Conservation (phyloP, 2,329 filamentous ascomycete species). For the Drechslerella coelobrocha region DNA sequence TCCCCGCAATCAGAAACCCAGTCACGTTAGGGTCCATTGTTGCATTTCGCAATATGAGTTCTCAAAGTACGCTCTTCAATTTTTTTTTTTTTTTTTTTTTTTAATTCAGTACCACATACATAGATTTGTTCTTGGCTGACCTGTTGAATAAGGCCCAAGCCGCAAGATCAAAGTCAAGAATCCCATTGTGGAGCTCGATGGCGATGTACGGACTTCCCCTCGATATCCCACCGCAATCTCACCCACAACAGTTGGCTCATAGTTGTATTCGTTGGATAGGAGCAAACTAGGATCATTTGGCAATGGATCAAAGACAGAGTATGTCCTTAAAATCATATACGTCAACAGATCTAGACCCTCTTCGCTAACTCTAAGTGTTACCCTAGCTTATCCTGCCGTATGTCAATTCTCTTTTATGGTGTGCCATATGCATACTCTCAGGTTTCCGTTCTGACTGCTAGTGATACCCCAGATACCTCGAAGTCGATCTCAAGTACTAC, state of each 20-base stretch:
- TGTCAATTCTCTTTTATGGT: conserved; percentile 53
- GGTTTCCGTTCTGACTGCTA: too few species aligned
- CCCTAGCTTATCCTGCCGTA: conserved; percentile 80
- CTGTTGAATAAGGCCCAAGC: conserved; percentile 9
- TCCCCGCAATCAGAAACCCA: conserved; percentile 19
- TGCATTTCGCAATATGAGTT: conserved; percentile 36
- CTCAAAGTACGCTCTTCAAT: conserved; percentile 23
- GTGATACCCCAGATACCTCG: conserved; percentile 70
- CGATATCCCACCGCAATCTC: conserved; percentile 20
- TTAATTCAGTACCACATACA: neutral
- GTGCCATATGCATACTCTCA: conserved; percentile 10
- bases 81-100: conserved; percentile 7
- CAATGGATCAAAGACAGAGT: conserved; percentile 96
- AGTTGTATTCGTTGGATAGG: conserved; percentile 55
- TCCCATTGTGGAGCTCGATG: conserved; percentile 96
- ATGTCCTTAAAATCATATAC: conserved; percentile 53
- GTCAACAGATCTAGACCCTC: conserved; percentile 9
- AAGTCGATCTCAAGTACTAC: conserved; percentile 98
- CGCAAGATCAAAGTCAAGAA: conserved; percentile 99
- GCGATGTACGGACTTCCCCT: conserved; percentile 63
- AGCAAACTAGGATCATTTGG: conserved; percentile 99
- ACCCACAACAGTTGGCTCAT: conserved; percentile 6
- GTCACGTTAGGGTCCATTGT: conserved; percentile 28
- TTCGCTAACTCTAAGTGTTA: conserved; percentile 25
- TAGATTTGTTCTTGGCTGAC: neutral